These are phyloP conservation scores for Hypsizygus marmoreus DNA, from an alignment of 768 basidiomycete genomes.

Conservation along the genomic window DNA sequence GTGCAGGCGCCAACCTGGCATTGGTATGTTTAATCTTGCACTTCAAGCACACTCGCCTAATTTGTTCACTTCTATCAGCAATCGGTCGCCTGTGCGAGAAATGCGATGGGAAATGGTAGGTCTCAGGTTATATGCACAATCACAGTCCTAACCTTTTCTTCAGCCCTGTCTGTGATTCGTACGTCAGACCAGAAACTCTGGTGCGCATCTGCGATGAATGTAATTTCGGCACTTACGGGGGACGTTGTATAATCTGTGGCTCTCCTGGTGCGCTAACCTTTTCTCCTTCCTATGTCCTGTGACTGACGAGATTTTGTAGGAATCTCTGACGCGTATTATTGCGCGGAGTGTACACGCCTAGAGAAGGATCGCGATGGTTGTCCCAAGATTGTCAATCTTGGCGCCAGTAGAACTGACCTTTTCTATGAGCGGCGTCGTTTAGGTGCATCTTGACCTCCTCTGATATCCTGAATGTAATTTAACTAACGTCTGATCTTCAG, in stretches of 20 bases:
- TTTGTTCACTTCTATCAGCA: constrained; percentile 47
- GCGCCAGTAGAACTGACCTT: constrained; percentile 87
- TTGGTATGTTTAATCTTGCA: constrained; percentile 57
- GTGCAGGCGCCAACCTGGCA: constrained; percentile 97
- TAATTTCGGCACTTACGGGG: constrained; percentile 98
- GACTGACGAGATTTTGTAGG: constrained; percentile 45
- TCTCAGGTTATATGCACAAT: background rate
- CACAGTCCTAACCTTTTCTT: background rate
- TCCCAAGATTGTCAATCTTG: constrained; percentile 97
- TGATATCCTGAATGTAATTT: background rate
- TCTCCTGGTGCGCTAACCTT: constrained; percentile 69
- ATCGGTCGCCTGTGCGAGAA: constrained; percentile 99
- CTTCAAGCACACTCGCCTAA: constrained; percentile 11
- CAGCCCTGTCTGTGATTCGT: constrained; percentile 98
- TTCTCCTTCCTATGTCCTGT: background rate
- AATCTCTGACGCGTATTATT: constrained; percentile 99
- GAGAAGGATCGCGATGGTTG: constrained; percentile 99
- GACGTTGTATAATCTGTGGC: constrained; percentile 96
- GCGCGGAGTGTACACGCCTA: constrained; percentile 93
- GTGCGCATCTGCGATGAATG: constrained; percentile 99
- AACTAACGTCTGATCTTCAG: constrained; percentile 36
- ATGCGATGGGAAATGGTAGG: constrained; percentile 99
- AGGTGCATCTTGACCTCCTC: constrained; percentile 44
- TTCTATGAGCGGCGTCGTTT: constrained; percentile 90
- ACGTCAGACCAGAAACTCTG: constrained; percentile 96